A percentile compares a stretch with the other conserved stretches of the same genome.
Evolutionary conservation across 495 filamentous ascomycete species (phyloP).

Genomic region (Xanthoparmelia taractica): DNA sequence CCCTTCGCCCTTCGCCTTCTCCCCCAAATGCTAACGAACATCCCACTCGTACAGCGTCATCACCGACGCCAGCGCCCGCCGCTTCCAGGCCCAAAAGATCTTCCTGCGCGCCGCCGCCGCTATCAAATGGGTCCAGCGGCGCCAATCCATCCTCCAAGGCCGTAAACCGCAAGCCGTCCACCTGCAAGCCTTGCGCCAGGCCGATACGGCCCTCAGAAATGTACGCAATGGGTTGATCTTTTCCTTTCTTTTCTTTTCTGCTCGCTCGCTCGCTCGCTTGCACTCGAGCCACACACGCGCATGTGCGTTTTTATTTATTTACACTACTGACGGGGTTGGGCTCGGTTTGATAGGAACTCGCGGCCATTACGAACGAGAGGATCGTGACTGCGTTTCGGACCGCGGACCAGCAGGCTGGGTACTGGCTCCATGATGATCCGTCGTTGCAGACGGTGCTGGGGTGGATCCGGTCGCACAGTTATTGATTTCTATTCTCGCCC

Average conservation of each 20-base stretch:
- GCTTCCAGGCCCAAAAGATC: constrained; percentile 80
- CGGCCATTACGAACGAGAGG: constrained; percentile 57
- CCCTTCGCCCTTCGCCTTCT: not conserved
- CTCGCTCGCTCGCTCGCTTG: no score
- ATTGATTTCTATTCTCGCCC: no score
- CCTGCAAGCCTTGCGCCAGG: constrained; percentile 48
- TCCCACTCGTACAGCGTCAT: constrained; percentile 41
- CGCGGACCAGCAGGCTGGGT: constrained; percentile 57
- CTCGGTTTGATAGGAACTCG: constrained; percentile 65
- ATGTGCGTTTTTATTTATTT: no score
- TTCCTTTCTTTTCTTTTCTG: no score
- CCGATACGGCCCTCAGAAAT: constrained; percentile 52
- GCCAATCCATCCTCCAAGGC: constrained; percentile 58
- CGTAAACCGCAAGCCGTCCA: constrained; percentile 52
- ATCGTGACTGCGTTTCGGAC: constrained; percentile 57
- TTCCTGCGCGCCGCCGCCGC: constrained; percentile 72
- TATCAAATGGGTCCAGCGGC: constrained; percentile 70
- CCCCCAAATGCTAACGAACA: not conserved
- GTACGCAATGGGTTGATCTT: no score
- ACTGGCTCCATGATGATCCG: constrained; percentile 71
- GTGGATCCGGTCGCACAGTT: constrained; percentile 42
- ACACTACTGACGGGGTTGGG: constrained; percentile 16
- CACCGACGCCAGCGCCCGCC: constrained; percentile 66
- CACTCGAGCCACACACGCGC: no score
- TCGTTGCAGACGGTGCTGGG: constrained; percentile 36